phyloP scores from a whole-genome alignment of 1,284 basidiomycete genomes.

The Ceratorhiza oryzae-sativae region DNA sequence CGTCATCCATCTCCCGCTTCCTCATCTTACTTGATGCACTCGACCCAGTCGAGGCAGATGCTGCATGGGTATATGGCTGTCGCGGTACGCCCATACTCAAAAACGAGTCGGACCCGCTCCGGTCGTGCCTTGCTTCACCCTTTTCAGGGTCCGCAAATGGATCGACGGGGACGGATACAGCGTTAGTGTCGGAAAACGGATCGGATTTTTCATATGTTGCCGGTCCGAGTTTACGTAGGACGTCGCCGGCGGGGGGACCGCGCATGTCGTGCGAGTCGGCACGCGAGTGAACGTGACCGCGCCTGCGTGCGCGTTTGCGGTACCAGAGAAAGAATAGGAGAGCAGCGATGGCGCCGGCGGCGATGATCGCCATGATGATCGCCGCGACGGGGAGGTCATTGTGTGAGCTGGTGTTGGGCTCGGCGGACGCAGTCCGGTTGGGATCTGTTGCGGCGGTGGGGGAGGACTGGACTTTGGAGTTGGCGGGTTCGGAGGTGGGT shows the following conservation, averaged over 20 bases:
- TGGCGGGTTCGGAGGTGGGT: neutral
- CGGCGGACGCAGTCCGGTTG: no score
- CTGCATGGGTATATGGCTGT: conserved; percentile 17
- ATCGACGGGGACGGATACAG: neutral
- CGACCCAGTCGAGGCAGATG: conserved; percentile 37
- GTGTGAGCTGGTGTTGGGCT: neutral
- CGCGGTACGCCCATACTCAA: conserved; percentile 18
- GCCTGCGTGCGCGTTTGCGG: conserved; percentile 25
- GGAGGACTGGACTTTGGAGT: neutral
- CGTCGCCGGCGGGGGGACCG: conserved; percentile 18
- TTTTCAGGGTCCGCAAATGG: conserved; percentile 35
- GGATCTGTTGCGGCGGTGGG: neutral
- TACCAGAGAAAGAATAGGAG: conserved; percentile 19
- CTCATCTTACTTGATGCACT: conserved; percentile 14
- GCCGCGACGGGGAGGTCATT: conserved; percentile 13
- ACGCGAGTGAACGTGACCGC: conserved; percentile 4
- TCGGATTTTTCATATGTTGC: conserved; percentile 4
- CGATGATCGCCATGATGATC: conserved; percentile 10
- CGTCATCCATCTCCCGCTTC: conserved; percentile 17
- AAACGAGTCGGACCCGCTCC: conserved; percentile 26
- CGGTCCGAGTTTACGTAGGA: conserved; percentile 29
- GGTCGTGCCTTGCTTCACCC: neutral
- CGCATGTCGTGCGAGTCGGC: neutral
- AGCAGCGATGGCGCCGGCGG: neutral
- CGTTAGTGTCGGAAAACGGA: conserved; percentile 27